Conservation (phyloP, 2,329 filamentous ascomycete species). For the Alternaria metachromatica region DNA sequence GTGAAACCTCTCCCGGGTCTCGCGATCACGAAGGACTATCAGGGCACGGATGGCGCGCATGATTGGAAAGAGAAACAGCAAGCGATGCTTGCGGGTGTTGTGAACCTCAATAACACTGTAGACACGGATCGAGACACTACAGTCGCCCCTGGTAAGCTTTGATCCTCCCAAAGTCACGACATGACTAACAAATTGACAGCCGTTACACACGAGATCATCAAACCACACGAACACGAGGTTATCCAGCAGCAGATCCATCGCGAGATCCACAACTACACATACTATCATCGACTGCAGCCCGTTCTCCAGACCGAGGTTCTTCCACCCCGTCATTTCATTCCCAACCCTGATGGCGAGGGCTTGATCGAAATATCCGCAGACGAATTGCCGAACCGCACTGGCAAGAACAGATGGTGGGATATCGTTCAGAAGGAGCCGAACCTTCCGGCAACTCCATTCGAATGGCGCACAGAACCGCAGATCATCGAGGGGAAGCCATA, state of each 20-base stretch:
- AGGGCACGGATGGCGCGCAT: neutral
- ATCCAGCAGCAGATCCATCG: constrained; percentile 57
- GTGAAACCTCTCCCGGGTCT: neutral
- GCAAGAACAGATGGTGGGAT: constrained; percentile 37
- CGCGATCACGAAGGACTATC: neutral
- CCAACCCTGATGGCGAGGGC: constrained; percentile 39
- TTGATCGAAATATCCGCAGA: constrained; percentile 57
- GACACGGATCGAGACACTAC: constrained; percentile 47
- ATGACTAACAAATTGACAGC: constrained; percentile 43
- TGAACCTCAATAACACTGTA: constrained; percentile 48
- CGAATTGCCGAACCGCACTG: constrained; percentile 46
- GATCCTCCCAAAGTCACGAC: neutral
- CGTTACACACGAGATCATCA: constrained; percentile 59
- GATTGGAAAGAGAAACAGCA: constrained; percentile 13
- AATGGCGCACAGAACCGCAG: constrained; percentile 40
- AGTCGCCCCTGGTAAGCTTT: constrained; percentile 49
- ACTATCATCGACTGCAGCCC: constrained; percentile 61
- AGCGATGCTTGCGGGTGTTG: constrained; percentile 35
- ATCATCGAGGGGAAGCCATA: constrained; percentile 50
- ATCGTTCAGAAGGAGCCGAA: constrained; percentile 31
- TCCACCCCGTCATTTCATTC: constrained; percentile 60
- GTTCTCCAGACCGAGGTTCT: constrained; percentile 61
- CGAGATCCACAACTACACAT: constrained; percentile 62
- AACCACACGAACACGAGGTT: constrained; percentile 54
- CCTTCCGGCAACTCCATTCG: constrained; percentile 5